Base-by-base conservation (phyloP, 1,139 yeast genomes). In the Saccharomyces hybrid region DNA sequence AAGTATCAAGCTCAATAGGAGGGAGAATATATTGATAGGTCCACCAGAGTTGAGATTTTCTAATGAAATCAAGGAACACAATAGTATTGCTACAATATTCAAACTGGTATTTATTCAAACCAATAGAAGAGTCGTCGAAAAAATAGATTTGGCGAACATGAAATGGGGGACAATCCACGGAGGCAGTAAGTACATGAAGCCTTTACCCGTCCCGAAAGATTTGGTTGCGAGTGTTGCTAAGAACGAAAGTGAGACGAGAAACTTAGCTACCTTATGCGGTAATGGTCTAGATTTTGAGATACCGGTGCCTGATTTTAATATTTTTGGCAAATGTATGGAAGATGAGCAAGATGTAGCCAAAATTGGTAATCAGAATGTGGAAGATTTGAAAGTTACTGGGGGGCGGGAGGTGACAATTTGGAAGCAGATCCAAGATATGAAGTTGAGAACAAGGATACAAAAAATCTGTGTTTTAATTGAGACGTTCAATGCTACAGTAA, bases 401-500 rank as follows among this genome's bases (percentile, higher is more conserved):
- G 44, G 16, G 25, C 9, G 16, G 11, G 44, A 16, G 23, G 16
- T 38, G 11, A 5, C 5, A 5, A 20, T 16, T 38, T 38, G 25
- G 44, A 38, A 38, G 16, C 25, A 16, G 25, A 38, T 14, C 16
- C 50, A 50, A 5, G 48, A 46, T 11, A 62, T 61, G 63, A 52
- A 48, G 26, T 52, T 54, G 38, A 53, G 46, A 20, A 62, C 65
- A n/a, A 56, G 56, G 41, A 50, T 61, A n/a, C 48, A 51, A 14
- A 60, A 61, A 50, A 44, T 60, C 23, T 50, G 57, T 26, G 56
- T 54, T 46, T 44, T 58, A 25, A 52, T 61, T 16, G 48, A 56
- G 41, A 59, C 59, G 51, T 62, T 59, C 50, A 62, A 62, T 51
- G 52, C 53, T 16, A 60, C 65, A 8, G 56, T 55, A 23, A 52